Evolutionary conservation across 2,329 filamentous ascomycete species (phyloP).

Genomic region (Calonectria multiphialidica): DNA sequence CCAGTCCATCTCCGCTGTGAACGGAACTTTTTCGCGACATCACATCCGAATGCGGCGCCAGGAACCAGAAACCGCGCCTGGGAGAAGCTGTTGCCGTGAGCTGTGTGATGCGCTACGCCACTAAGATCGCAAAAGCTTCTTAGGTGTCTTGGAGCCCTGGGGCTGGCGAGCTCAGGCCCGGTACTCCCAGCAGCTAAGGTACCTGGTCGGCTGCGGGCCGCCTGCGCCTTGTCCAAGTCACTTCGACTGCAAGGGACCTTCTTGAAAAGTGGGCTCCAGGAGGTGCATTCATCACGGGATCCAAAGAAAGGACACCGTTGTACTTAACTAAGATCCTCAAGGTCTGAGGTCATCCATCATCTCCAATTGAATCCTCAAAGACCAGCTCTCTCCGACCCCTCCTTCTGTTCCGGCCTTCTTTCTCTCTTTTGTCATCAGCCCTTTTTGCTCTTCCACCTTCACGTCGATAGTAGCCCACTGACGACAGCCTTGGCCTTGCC

Average conservation of each 20-base stretch:
- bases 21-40: not conserved
- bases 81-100: not conserved
- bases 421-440: conserved; percentile 22
- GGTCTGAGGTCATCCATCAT: conserved; percentile 46
- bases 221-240: not conserved
- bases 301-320: conserved; percentile 54
- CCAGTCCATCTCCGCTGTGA: not conserved
- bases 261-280: too few relatives aligned
- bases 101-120: conserved; percentile 1
- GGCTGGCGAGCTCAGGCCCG: too few relatives aligned
- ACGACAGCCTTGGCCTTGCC: conserved; percentile 21
- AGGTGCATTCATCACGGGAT: conserved; percentile 53
- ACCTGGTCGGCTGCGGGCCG: not conserved
- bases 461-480: conserved; percentile 12
- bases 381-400: conserved; percentile 36
- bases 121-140: conserved; percentile 22
- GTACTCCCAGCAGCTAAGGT: not conserved
- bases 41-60: not conserved
- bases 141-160: not conserved
- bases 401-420: conserved; percentile 12
- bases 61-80: not conserved
- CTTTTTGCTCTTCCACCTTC: conserved; percentile 6
- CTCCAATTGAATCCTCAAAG: conserved; percentile 43
- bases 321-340: too few relatives aligned
- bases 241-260: not conserved